phyloP scores from a whole-genome alignment of 306 rosid species.

The Crotalaria pallida region DNA sequence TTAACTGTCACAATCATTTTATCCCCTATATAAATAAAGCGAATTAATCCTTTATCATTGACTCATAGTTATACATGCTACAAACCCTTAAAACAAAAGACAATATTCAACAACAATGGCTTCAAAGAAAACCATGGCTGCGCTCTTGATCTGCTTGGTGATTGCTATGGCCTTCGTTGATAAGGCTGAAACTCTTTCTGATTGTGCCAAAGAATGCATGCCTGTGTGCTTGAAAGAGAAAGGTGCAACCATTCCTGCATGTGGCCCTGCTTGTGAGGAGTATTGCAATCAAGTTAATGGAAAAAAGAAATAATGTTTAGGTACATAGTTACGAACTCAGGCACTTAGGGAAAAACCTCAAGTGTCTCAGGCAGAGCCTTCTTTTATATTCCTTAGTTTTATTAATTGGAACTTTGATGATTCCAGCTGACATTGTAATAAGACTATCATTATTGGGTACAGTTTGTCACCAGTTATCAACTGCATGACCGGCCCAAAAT shows the following conservation, averaged over 20 bases:
- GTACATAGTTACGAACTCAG: not conserved
- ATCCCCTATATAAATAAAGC: not conserved
- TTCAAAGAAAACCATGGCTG: constrained; percentile 12
- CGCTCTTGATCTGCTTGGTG: constrained; percentile 19
- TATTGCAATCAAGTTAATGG: not conserved
- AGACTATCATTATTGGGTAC: no score
- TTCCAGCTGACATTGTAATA: no score
- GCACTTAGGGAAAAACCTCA: not conserved
- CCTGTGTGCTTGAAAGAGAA: constrained; percentile 44
- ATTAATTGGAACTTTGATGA: no score
- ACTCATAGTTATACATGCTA: not conserved
- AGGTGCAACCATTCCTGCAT: constrained; percentile 25
- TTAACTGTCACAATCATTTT: not conserved
- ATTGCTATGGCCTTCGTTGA: constrained; percentile 4
- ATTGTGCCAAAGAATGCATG: constrained; percentile 43
- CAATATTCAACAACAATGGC: not conserved
- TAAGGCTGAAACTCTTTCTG: constrained; percentile 14
- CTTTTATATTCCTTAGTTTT: no score
- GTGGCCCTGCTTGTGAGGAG: constrained; percentile 34
- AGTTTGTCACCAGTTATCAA: no score
- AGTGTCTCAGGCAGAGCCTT: not conserved
- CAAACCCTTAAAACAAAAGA: not conserved
- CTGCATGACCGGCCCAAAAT: no score
- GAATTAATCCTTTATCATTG: not conserved
- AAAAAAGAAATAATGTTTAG: not conserved